Evolutionary conservation across 2,329 filamentous ascomycete species (phyloP).

Genomic region (Fusarium nematophilum): DNA sequence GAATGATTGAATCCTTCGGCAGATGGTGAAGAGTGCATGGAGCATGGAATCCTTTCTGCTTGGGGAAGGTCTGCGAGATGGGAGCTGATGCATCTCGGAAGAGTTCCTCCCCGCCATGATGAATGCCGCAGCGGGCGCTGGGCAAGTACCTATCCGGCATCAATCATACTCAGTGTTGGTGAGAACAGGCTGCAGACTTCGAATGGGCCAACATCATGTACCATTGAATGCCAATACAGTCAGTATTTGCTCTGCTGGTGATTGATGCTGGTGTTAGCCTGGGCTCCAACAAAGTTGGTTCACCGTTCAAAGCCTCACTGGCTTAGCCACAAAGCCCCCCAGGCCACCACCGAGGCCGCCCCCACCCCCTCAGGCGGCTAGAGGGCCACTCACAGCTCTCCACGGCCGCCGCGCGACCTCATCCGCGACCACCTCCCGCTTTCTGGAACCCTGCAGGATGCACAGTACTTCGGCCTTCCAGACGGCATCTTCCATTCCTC

Average conservation of each 20-base stretch:
- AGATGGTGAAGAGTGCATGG: conserved; percentile 17
- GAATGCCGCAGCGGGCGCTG: too few species aligned
- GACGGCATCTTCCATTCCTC: neutral
- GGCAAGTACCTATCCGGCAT: too few species aligned
- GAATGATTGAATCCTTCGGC: conserved; percentile 20
- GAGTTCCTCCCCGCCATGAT: neutral
- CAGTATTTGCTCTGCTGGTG: too few species aligned
- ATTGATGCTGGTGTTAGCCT: neutral
- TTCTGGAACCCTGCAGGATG: conserved; percentile 6
- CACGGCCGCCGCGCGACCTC: conserved; percentile 30
- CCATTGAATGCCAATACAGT: too few species aligned
- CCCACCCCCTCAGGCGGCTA: conserved; percentile 29
- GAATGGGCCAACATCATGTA: too few species aligned
- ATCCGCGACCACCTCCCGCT: conserved; percentile 16
- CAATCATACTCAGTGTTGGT: too few species aligned
- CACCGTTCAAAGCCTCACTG: conserved; percentile 33
- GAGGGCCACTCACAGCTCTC: conserved; percentile 36
- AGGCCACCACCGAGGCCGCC: conserved; percentile 17
- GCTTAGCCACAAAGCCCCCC: conserved; percentile 43
- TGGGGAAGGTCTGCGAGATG: too few species aligned
- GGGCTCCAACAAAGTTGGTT: conserved; percentile 27
- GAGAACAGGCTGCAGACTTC: too few species aligned
- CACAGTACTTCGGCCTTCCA: conserved; percentile 17
- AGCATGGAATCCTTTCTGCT: neutral
- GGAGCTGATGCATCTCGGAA: neutral